Evolutionary conservation across 192 early-diverging fungal genomes (phyloP), one percentile per base, ranked within the genome.

Genomic region (Lunasporangiospora selenospora): DNA sequence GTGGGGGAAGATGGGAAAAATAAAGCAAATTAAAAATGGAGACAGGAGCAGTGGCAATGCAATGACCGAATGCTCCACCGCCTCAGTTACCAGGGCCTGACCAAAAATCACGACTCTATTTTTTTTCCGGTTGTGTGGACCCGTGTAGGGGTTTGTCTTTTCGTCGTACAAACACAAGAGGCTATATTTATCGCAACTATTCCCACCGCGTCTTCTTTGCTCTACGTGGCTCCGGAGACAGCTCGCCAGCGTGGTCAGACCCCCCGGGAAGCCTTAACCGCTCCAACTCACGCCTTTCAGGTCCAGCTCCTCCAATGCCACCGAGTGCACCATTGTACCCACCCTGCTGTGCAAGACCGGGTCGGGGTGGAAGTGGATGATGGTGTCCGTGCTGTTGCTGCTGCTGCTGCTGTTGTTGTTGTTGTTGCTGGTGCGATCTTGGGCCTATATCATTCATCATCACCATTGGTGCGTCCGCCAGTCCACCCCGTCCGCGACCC

Each of bases 181-280:
- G 11, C 16, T 3, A 13, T 21, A 18, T 43, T 11, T 29, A 47
- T 29, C 45, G 11, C 31, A 8, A 1, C 4, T 18, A 3, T 61
- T 21, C 69, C 69, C 69, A 73, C 7, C 69, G 59, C 53, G 69
- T 53, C 49, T 73, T 73, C 48, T 73, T 73, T 21, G 45, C 29
- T 21, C 21, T 27, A 27, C 42, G 11, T 67, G 55, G 31, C 60
- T 40, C 3, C 34, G 50, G 13, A n/a, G 36, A 4, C 48, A 27
- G 19, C 48, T 52, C 18, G 36, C 40, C 53, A 23, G 21, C 26
- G 45, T 21, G 16, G 30, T 55, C 50, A 46, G 15, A 26, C 29
- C 45, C 5, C 12, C 29, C 45, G 11, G n/a, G n/a, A n/a, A n/a
- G n/a, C n/a, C 45, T 21, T 15, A 27, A 21, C 10, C 29, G 24